Evolutionary conservation across 768 basidiomycete genomes (phyloP), one percentile per base, ranked within the genome.

Genomic region (Scleroderma citrinum): DNA sequence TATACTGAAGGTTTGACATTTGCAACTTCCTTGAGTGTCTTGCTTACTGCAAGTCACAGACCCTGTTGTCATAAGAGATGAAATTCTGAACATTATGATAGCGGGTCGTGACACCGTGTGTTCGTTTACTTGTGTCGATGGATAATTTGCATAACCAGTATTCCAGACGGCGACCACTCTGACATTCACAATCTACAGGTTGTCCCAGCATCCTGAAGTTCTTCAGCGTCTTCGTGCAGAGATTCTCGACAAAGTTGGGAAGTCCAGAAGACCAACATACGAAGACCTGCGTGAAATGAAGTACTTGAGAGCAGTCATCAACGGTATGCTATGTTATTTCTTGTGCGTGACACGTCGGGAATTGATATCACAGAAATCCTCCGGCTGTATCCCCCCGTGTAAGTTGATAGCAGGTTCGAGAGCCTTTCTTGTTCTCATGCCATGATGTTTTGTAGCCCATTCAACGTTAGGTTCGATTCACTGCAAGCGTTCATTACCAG

Each of bases 201-300:
- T 85, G 11, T 69, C 83, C 19, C 72, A 72, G 54, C 69, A 85
- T 54, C 77, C 78, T 0, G 56, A 69, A 1, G 69, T 82, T 41
- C 61, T 71, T 16, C 30, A 53, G 1, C 74, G 77, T 6, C 70
- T 85, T 20, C 74, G 79, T 2, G 68, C 77, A 46, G 83, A 86
- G 64, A 74, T 86, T 41, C 60, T 80, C 5, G 59, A 61, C 29
- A 74, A 73, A 34, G 71, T 85, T 7, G 82, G 83, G 0, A 59
- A 66, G 1, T 68, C 66, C 1, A 68, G 70, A 1, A 67, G 73
- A 11, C 83, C 81, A 3, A 73, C 74, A 3, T 75, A 74, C 46
- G 76, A 80, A 38, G 76, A 81, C 52, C 74, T 85, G 54, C 69
- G 69, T 24, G 77, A 78, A 4, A 80, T 84, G 78, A 82, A 78